Evolutionary conservation across 108 stramenopile genomes (phyloP).

Genomic region (Skeletonema costatum): DNA sequence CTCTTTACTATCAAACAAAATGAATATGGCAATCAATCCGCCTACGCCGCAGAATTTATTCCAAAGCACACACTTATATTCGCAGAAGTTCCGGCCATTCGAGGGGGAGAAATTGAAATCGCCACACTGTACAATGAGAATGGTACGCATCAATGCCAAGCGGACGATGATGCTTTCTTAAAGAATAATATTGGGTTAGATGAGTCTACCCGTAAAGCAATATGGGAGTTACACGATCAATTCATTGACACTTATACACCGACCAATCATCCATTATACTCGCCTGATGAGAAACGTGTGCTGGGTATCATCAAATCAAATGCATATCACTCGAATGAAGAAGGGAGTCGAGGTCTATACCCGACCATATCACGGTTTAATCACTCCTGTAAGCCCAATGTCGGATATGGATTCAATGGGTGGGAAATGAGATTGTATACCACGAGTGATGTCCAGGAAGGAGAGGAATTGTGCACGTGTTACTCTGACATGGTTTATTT

Average conservation of each 20-base stretch:
- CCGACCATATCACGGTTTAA: slow-evolving; percentile 15
- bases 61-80: neutral
- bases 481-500: slow-evolving; percentile 22
- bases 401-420: slow-evolving; percentile 13
- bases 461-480: slow-evolving; percentile 11
- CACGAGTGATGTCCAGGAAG: slow-evolving; percentile 3
- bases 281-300: slow-evolving; percentile 1
- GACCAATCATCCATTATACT: neutral
- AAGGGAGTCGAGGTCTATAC: neutral
- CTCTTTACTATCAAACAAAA: slow-evolving; percentile 1
- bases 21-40: neutral
- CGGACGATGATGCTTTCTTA: slow-evolving; percentile 6
- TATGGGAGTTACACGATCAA: slow-evolving; percentile 22
- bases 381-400: slow-evolving; percentile 17
- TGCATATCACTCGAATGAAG: slow-evolving; percentile 13
- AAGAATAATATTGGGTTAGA: neutral
- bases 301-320: slow-evolving; percentile 15
- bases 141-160: slow-evolving; percentile 7
- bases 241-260: neutral
- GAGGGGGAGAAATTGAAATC: neutral
- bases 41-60: neutral
- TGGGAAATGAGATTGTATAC: slow-evolving; percentile 18
- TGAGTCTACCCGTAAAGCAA: neutral
- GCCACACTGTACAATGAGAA: neutral
- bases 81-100: neutral